A percentile compares a stretch with the other conserved stretches of the same genome.
These are phyloP conservation scores for Mrakia blollopis DNA, from an alignment of 768 basidiomycete genomes.

Conservation along the genomic window DNA sequence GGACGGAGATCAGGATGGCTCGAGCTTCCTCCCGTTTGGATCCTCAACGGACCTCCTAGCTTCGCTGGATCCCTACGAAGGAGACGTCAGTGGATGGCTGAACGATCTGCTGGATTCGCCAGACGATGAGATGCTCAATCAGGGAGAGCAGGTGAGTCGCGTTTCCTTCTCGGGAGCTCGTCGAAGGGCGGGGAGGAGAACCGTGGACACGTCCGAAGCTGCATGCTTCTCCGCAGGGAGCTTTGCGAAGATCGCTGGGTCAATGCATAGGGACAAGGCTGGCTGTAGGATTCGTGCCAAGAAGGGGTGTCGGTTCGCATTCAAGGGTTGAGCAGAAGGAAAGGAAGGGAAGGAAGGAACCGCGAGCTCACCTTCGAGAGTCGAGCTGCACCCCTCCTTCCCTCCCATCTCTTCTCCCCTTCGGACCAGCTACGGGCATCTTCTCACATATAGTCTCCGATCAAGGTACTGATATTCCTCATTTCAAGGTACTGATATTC, in stretches of 20 bases:
- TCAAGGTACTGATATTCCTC: background rate
- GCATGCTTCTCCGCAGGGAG: background rate
- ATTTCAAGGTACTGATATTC: background rate
- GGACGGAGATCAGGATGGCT: background rate
- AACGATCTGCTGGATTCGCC: constrained; percentile 55
- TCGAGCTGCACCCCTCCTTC: constrained; percentile 13
- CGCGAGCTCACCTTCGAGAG: background rate
- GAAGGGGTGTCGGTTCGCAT: too few relatives aligned
- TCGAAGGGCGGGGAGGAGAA: constrained; percentile 34
- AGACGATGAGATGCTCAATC: constrained; percentile 13
- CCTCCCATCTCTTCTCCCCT: constrained; percentile 36
- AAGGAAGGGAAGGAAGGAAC: too few relatives aligned
- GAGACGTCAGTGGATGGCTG: constrained; percentile 65
- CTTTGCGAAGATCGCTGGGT: too few relatives aligned
- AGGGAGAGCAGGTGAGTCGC: constrained; percentile 40
- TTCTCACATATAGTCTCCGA: background rate
- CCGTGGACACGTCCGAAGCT: background rate
- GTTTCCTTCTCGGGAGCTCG: constrained; percentile 18
- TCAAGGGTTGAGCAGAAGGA: too few relatives aligned
- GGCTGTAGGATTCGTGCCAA: too few relatives aligned
- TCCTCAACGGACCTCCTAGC: constrained; percentile 37
- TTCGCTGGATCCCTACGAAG: constrained; percentile 55
- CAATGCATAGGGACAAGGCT: too few relatives aligned
- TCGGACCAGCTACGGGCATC: constrained; percentile 24
- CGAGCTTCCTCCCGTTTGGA: constrained; percentile 15